These are phyloP conservation scores for Phytophthora tentaculata DNA, from an alignment of 352 stramenopile species.

Conservation along the genomic window DNA sequence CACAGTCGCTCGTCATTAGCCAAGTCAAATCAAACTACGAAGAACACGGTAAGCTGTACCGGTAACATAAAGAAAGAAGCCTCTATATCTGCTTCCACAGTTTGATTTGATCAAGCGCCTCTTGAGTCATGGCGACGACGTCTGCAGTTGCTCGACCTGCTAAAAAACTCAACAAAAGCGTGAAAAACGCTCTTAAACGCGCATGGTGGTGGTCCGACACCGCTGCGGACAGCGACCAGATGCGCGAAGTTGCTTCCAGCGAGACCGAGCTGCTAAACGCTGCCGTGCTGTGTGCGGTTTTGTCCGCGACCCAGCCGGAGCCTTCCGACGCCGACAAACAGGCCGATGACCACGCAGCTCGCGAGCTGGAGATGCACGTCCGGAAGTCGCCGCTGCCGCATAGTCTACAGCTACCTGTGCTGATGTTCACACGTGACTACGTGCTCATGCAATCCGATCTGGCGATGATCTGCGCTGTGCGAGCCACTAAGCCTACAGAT, in stretches of 20 bases:
- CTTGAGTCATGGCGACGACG: conserved; percentile 16
- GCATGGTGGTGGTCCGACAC: conserved; percentile 60
- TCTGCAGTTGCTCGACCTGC: conserved; percentile 18
- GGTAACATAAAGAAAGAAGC: background rate
- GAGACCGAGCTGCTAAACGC: conserved; percentile 80
- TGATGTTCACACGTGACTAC: conserved; percentile 58
- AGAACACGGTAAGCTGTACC: background rate
- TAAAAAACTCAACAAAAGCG: conserved; percentile 14
- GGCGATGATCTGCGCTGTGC: conserved; percentile 71
- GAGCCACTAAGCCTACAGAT: conserved; percentile 62
- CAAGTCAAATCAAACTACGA: conserved; percentile 8
- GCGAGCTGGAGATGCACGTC: conserved; percentile 63
- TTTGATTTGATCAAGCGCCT: background rate
- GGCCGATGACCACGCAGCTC: conserved; percentile 23
- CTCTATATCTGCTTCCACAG: background rate
- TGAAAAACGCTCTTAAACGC: background rate
- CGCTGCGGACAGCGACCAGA: conserved; percentile 7
- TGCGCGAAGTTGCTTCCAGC: conserved; percentile 44
- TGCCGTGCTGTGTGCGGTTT: conserved; percentile 74
- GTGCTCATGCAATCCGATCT: conserved; percentile 70
- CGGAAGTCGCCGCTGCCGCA: conserved; percentile 75
- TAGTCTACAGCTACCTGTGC: conserved; percentile 56
- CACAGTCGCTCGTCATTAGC: conserved; percentile 11
- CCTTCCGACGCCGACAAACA: conserved; percentile 22
- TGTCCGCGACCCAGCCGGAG: conserved; percentile 44